Percentiles rank a stretch among this genome's conserved stretches.
These are phyloP conservation scores for Taxillus chinensis DNA, from an alignment of 164 flowering plant species.

Conservation along the genomic window DNA sequence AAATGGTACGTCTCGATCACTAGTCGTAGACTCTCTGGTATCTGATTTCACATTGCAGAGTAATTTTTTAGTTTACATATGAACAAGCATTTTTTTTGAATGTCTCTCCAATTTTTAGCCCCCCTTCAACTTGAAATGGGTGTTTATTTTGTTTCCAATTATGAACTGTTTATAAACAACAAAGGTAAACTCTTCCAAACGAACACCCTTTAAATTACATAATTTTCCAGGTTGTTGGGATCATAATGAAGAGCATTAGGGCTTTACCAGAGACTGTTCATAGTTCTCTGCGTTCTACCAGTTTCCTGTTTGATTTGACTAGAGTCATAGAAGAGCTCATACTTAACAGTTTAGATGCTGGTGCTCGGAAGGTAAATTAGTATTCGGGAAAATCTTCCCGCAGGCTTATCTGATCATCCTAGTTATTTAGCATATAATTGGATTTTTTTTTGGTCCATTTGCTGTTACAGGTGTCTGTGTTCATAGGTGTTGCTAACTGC, in stretches of 20 bases:
- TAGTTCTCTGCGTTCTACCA: constrained; percentile 69
- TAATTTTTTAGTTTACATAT: too few relatives aligned
- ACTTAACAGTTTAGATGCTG: constrained; percentile 83
- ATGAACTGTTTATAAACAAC: too few relatives aligned
- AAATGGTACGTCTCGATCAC: too few relatives aligned
- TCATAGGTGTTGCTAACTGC: constrained; percentile 43
- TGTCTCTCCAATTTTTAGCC: too few relatives aligned
- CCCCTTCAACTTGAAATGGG: too few relatives aligned
- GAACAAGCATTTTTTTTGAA: too few relatives aligned
- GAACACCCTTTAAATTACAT: not conserved
- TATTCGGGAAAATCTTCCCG: not conserved
- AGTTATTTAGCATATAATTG: not conserved
- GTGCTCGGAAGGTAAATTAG: constrained; percentile 65
- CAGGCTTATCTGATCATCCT: not conserved
- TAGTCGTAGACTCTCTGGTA: too few relatives aligned
- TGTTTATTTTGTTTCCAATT: too few relatives aligned
- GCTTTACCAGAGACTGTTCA: constrained; percentile 53
- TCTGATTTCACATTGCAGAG: too few relatives aligned
- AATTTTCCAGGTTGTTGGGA: constrained; percentile 1
- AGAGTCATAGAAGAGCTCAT: constrained; percentile 88
- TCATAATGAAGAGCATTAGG: constrained; percentile 47
- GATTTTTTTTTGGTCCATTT: not conserved
- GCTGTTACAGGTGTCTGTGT: constrained; percentile 50
- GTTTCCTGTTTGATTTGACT: constrained; percentile 51
- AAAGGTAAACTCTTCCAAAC: not conserved